A percentile compares a stretch with the other conserved stretches of the same genome.
phyloP scores from a whole-genome alignment of 345 rosid species.

The Raphanus raphanistrum region DNA sequence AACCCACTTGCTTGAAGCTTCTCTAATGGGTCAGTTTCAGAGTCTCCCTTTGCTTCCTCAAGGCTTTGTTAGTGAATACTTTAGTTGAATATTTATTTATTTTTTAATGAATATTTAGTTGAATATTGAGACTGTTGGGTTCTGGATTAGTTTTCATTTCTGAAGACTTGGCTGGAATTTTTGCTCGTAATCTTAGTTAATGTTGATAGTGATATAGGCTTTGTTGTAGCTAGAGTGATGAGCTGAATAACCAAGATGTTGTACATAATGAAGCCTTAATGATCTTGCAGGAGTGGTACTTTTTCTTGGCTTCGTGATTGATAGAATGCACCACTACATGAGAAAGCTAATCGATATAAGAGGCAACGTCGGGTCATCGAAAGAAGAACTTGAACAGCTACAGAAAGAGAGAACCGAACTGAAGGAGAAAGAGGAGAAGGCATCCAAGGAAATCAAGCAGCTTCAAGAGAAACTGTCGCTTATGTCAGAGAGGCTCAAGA shows the following conservation, averaged over 20 bases:
- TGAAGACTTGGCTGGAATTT: no score
- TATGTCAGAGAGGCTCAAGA: constrained; percentile 58
- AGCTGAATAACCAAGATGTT: no score
- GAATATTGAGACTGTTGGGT: not conserved
- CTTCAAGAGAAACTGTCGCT: constrained; percentile 55
- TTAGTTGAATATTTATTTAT: not conserved
- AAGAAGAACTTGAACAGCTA: constrained; percentile 68
- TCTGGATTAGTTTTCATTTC: not conserved
- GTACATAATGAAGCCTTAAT: not conserved
- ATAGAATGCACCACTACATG: constrained; percentile 83
- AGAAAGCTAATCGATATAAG: constrained; percentile 62
- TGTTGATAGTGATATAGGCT: no score
- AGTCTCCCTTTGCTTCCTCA: not conserved
- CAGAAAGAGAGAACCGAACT: constrained; percentile 61
- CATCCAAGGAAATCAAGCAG: constrained; percentile 56
- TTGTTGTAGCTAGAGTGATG: no score
- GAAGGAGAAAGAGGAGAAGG: constrained; percentile 67
- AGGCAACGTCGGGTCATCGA: constrained; percentile 60
- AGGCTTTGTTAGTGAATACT: not conserved
- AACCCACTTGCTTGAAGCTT: constrained; percentile 95
- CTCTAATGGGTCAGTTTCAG: constrained; percentile 71
- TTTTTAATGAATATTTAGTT: not conserved
- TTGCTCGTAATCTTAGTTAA: no score
- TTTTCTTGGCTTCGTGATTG: constrained; percentile 84
- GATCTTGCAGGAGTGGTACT: constrained; percentile 72